These are phyloP conservation scores for Neobulgaria alba DNA, from an alignment of 2,329 filamentous ascomycete species.

Conservation along the genomic window DNA sequence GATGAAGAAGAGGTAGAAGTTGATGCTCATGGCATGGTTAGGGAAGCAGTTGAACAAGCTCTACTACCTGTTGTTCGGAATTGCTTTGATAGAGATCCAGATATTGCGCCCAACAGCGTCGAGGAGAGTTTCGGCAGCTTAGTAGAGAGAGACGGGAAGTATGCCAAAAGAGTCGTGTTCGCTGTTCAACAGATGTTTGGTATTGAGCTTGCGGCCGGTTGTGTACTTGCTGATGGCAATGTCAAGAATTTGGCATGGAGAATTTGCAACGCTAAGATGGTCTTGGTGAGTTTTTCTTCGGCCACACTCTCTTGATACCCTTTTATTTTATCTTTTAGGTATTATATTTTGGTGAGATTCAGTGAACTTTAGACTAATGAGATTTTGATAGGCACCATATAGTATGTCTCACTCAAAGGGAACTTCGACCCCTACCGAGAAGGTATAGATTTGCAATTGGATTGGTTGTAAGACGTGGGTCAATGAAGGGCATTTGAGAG, in stretches of 20 bases:
- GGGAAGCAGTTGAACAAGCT: conserved; percentile 63
- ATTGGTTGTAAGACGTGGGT: too few species aligned
- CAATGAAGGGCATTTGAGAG: too few species aligned
- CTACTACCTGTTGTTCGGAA: conserved; percentile 80
- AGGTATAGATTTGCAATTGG: neutral
- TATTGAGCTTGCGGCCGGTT: conserved; percentile 86
- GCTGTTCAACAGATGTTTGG: conserved; percentile 96
- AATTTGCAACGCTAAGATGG: conserved; percentile 91
- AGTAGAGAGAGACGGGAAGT: conserved; percentile 82
- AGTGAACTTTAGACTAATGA: too few species aligned
- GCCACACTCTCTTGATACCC: neutral
- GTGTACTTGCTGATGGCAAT: conserved; percentile 86
- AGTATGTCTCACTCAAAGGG: conserved; percentile 29
- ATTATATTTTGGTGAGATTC: conserved; percentile 3
- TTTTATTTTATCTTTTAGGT: conserved; percentile 2
- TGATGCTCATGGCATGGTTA: conserved; percentile 51
- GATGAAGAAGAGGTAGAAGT: conserved; percentile 61
- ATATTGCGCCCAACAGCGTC: conserved; percentile 73
- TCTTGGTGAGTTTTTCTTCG: conserved; percentile 51
- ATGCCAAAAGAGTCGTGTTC: conserved; percentile 82
- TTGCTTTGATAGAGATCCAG: conserved; percentile 84
- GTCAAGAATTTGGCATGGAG: conserved; percentile 88
- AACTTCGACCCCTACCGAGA: neutral
- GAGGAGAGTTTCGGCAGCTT: conserved; percentile 79
- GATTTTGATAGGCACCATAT: conserved; percentile 23